Evolutionary conservation across 228 moss, liverwort and hornwort species (phyloP), one percentile per base, ranked within the genome.

Genomic region (Sphagnum magellanicum): DNA sequence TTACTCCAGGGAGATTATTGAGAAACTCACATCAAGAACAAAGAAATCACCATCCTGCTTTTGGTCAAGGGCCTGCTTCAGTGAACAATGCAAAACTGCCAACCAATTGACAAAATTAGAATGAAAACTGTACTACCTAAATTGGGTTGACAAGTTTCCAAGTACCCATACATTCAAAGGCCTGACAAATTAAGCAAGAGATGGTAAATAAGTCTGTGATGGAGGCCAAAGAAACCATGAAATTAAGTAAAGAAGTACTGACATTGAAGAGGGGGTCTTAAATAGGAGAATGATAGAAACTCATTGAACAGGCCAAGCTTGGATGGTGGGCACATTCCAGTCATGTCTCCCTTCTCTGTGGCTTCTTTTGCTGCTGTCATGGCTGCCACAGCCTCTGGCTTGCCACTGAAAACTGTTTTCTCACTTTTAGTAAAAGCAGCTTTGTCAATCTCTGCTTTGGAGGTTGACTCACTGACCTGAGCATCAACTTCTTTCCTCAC

Each of bases 321-420:
- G 6, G 88, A 88, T 48, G 88, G 88, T 48, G 88, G 88, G 51
- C 88, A 88, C 88, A 88, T 88, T 48, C 88, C 88, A 51, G 88
- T 82, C 85, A 88, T 88, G 61, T 88, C 88, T 5, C 88, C 88
- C 80, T 88, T 88, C 76, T 88, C 88, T 11, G 88, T 85, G 6
- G 88, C 88, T 66, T 88, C 88, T 68, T 88, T 88, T 4, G 88
- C 88, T 49, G 88, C 88, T 60, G 88, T 84, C 85, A 88, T 88
- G 14, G 88, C 88, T 7, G 88, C 88, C 63, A 80, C 85, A 5
- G 88, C 88, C 76, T 88, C 88, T 0, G 88, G 88, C 67, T 85
- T 88, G 63, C 88, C 83, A 74, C 78, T 87, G 46, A 87, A 14
- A 60, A 82, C 65, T 4, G 75, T 59, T 60, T 68, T 87, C 66